Percentiles rank a stretch among this genome's conserved stretches.
Conservation (phyloP, 352 stramenopile genomes). For the Pythium angustatum region DNA sequence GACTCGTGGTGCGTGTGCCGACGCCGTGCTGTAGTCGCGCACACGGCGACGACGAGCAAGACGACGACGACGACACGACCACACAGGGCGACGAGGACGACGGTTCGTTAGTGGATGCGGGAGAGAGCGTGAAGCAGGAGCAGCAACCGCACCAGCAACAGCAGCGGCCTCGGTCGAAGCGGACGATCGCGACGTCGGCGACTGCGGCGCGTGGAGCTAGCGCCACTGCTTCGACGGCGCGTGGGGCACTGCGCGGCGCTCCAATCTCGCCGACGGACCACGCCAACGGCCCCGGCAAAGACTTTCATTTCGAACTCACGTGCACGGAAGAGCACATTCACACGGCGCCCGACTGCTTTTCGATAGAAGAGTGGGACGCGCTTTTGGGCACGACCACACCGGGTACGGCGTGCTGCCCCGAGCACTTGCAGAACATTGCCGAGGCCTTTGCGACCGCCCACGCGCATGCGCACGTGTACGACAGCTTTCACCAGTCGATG, state of each 20-base stretch:
- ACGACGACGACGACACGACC: neutral
- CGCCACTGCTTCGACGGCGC: neutral
- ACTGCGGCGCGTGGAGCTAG: neutral
- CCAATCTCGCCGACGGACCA: slow-evolving; percentile 29
- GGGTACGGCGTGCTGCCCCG: slow-evolving; percentile 25
- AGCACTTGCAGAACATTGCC: slow-evolving; percentile 22
- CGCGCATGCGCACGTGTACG: neutral
- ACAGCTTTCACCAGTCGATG: slow-evolving; percentile 8
- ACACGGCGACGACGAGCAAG: neutral
- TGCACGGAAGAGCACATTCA: slow-evolving; percentile 64
- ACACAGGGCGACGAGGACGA: slow-evolving; percentile 4
- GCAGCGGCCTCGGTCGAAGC: too few relatives aligned
- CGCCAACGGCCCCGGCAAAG: slow-evolving; percentile 18
- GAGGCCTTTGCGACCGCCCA: slow-evolving; percentile 16
- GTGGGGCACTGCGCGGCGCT: neutral
- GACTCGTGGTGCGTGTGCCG: slow-evolving; percentile 7
- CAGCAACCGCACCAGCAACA: too few relatives aligned
- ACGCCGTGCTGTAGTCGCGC: neutral
- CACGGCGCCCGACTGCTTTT: slow-evolving; percentile 54
- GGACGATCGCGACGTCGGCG: neutral
- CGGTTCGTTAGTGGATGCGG: neutral
- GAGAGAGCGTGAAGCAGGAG: neutral
- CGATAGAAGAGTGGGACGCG: slow-evolving; percentile 42
- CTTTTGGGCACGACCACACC: slow-evolving; percentile 4
- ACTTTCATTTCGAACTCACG: slow-evolving; percentile 49